Evolutionary conservation across 331 rosid genomes (phyloP).

Genomic region (Rosa hybrid): DNA sequence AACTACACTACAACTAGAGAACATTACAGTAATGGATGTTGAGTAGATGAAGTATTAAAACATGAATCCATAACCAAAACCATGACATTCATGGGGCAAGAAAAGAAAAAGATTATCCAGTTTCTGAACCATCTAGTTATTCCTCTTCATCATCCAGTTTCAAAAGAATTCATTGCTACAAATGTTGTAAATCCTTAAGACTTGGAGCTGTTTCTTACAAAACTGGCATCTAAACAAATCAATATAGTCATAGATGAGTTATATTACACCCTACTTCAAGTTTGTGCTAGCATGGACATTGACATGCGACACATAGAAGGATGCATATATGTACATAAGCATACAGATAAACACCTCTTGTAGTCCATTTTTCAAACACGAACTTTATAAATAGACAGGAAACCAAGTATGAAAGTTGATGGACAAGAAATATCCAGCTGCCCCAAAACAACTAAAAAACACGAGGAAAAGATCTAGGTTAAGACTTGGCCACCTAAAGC

Average conservation of each 20-base stretch:
- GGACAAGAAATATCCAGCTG: background rate
- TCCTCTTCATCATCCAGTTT: background rate
- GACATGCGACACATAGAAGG: background rate
- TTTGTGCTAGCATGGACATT: conserved; percentile 3
- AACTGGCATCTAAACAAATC: background rate
- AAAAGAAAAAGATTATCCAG: background rate
- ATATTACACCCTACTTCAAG: background rate
- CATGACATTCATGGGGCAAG: background rate
- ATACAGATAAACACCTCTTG: background rate
- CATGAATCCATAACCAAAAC: background rate
- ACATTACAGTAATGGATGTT: conserved; percentile 12
- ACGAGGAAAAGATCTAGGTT: background rate
- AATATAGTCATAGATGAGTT: background rate
- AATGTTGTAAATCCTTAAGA: background rate
- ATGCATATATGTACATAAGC: background rate
- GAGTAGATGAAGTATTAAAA: conserved; percentile 21
- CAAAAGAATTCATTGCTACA: background rate
- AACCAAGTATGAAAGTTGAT: background rate
- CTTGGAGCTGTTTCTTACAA: background rate
- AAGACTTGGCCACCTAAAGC: background rate
- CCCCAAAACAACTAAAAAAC: background rate
- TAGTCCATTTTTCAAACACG: no score
- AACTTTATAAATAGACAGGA: background rate
- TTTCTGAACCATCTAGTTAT: background rate
- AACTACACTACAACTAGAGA: conserved; percentile 32